These are phyloP conservation scores for Leptographium procerum DNA, from an alignment of 2,329 filamentous ascomycete species.

Conservation along the genomic window DNA sequence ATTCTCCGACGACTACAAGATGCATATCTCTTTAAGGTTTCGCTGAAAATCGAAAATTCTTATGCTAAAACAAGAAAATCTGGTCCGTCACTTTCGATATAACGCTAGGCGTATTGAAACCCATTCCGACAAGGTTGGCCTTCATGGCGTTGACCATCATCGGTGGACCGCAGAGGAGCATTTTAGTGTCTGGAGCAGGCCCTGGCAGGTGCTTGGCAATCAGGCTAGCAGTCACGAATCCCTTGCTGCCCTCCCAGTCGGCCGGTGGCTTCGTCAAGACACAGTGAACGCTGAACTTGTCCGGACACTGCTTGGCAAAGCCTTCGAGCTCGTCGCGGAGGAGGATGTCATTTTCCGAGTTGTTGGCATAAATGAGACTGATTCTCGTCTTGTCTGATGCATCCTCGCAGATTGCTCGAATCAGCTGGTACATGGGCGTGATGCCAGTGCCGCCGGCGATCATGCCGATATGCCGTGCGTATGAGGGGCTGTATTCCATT, in stretches of 20 bases:
- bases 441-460: not conserved
- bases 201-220: not conserved
- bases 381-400: not conserved
- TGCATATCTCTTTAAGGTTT: too few species aligned
- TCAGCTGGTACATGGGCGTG: not conserved
- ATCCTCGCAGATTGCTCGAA: not conserved
- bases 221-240: not conserved
- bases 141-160: not conserved
- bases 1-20: too few species aligned
- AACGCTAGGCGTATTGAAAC: not conserved
- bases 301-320: not conserved
- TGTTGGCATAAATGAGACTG: not conserved
- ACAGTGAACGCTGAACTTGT: not conserved
- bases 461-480: not conserved
- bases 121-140: not conserved
- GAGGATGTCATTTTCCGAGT: not conserved
- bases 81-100: not conserved
- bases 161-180: not conserved
- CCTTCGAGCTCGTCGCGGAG: not conserved
- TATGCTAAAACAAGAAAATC: not conserved
- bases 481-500: not conserved
- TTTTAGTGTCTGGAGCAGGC: not conserved
- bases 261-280: not conserved
- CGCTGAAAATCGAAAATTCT: too few species aligned
- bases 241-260: not conserved